A percentile compares a stretch with the other conserved stretches of the same genome.
These are phyloP conservation scores for Cutaneotrichosporon cavernicola DNA, from an alignment of 1,284 basidiomycete species.

Conservation along the genomic window DNA sequence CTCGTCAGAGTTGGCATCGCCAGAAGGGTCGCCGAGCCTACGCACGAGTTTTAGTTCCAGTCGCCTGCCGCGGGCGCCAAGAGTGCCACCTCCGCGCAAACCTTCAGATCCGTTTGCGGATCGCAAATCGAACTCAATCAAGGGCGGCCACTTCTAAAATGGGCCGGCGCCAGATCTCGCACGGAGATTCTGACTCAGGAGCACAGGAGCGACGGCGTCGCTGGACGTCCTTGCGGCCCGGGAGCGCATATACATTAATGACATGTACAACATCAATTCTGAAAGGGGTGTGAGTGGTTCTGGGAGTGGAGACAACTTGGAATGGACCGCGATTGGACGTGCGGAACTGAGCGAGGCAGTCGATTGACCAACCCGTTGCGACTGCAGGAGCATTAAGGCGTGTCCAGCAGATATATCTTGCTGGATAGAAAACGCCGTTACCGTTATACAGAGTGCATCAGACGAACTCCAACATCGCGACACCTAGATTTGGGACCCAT, in stretches of 20 bases:
- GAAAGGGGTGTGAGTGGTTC: too few relatives aligned
- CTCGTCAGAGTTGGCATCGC: not conserved
- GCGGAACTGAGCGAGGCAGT: too few relatives aligned
- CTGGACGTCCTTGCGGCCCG: not conserved
- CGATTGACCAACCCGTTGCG: too few relatives aligned
- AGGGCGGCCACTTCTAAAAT: slow-evolving; percentile 7
- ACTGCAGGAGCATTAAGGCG: too few relatives aligned
- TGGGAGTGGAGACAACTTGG: too few relatives aligned
- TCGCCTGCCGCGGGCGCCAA: not conserved
- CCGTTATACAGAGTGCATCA: too few relatives aligned
- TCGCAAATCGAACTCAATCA: not conserved
- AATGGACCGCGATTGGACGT: too few relatives aligned
- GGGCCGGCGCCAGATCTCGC: not conserved
- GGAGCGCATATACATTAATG: not conserved
- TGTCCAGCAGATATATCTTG: too few relatives aligned
- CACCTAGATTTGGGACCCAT: not conserved
- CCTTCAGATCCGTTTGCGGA: slow-evolving; percentile 3
- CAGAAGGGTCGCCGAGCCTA: not conserved
- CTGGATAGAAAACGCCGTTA: too few relatives aligned
- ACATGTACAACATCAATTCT: not conserved
- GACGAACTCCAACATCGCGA: too few relatives aligned
- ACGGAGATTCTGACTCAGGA: not conserved
- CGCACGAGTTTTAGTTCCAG: slow-evolving; percentile 1
- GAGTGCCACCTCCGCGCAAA: not conserved
- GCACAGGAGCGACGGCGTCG: slow-evolving; percentile 1